Evolutionary conservation across 139 green algal genomes (phyloP).

Genomic region (Chlamydomonas schloesseri): DNA sequence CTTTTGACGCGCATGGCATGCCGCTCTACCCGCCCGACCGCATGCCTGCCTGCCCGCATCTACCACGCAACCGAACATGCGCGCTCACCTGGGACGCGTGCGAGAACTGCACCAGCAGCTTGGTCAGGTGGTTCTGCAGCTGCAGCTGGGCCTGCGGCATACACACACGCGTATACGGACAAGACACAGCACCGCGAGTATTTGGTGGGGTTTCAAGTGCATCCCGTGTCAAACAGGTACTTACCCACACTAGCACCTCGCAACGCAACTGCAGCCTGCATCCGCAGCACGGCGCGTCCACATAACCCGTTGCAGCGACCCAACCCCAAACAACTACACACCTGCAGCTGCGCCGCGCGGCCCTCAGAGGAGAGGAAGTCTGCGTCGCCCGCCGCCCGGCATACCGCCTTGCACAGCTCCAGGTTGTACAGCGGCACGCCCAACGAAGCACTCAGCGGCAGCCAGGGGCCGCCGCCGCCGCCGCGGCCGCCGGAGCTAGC

Average conservation of each 20-base stretch:
- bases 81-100: neutral
- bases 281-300: too few relatives aligned
- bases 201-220: too few relatives aligned
- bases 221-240: too few relatives aligned
- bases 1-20: neutral
- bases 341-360: constrained; percentile 56
- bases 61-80: too few relatives aligned
- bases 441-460: constrained; percentile 79
- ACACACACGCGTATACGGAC: neutral
- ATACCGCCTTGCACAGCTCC: constrained; percentile 81
- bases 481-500: neutral
- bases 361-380: constrained; percentile 65
- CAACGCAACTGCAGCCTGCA: too few relatives aligned
- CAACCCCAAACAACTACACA: neutral
- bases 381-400: constrained; percentile 50
- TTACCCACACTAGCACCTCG: too few relatives aligned
- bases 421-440: constrained; percentile 82
- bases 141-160: neutral
- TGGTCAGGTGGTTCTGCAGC: constrained; percentile 15
- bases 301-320: neutral
- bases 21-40: too few relatives aligned
- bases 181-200: neutral
- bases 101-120: neutral
- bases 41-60: too few relatives aligned
- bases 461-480: constrained; percentile 56